These are phyloP conservation scores for Sicyos edulis DNA, from an alignment of 306 rosid species.

Conservation along the genomic window DNA sequence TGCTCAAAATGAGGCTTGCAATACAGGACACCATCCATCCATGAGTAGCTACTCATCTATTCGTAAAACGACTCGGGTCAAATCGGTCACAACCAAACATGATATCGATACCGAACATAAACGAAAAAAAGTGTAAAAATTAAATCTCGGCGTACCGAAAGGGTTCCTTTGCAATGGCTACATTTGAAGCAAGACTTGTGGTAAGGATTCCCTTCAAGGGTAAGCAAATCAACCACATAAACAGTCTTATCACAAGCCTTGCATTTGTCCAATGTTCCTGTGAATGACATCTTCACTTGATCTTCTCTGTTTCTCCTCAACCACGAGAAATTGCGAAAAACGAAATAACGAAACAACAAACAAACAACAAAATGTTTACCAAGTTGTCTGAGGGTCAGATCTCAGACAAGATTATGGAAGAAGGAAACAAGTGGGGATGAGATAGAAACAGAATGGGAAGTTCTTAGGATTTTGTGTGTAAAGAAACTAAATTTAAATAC, in stretches of 20 bases:
- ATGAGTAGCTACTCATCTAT: conserved; percentile 42
- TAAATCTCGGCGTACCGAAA: conserved; percentile 46
- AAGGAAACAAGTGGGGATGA: not conserved
- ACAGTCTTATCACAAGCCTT: conserved; percentile 90
- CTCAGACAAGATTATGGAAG: conserved; percentile 17
- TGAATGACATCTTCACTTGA: conserved; percentile 56
- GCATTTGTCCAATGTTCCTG: conserved; percentile 97
- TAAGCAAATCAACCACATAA: conserved; percentile 75
- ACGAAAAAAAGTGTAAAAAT: too few species aligned
- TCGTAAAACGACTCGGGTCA: not conserved
- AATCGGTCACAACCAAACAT: not conserved
- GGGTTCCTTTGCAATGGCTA: conserved; percentile 92
- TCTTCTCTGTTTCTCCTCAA: not conserved
- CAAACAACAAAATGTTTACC: not conserved
- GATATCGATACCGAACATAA: too few species aligned
- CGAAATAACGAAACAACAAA: not conserved
- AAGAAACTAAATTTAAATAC: not conserved
- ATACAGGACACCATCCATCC: conserved; percentile 91
- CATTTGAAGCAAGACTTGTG: conserved; percentile 96
- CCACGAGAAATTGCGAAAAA: not conserved
- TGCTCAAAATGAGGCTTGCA: conserved; percentile 95
- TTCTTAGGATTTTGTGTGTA: conserved; percentile 2
- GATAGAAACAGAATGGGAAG: not conserved
- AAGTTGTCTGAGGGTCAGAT: conserved; percentile 16
- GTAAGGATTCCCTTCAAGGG: conserved; percentile 82